These are phyloP conservation scores for Juglanconis juglandina DNA, from an alignment of 2,329 filamentous ascomycete species.

Conservation along the genomic window DNA sequence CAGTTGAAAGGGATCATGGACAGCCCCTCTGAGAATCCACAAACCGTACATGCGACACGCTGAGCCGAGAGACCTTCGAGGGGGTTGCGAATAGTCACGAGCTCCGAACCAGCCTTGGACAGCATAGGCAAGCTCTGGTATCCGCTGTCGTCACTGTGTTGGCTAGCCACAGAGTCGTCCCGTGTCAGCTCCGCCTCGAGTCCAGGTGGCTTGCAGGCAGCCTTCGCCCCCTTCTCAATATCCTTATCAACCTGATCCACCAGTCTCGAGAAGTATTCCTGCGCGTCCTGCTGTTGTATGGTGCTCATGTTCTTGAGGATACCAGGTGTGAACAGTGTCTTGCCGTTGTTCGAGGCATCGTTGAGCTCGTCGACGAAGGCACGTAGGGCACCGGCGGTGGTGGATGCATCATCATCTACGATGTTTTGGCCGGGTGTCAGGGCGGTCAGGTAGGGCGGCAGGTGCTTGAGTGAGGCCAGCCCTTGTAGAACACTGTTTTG, in stretches of 20 bases:
- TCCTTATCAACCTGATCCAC: constrained; percentile 82
- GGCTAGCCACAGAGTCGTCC: constrained; percentile 43
- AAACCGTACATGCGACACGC: constrained; percentile 79
- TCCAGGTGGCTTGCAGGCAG: constrained; percentile 31
- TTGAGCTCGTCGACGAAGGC: constrained; percentile 69
- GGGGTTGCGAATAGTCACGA: constrained; percentile 61
- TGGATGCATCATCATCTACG: constrained; percentile 18
- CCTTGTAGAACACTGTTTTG: constrained; percentile 94
- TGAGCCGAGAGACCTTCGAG: constrained; percentile 86
- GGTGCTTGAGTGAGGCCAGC: constrained; percentile 69
- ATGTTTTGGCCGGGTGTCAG: constrained; percentile 28
- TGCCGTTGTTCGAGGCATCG: constrained; percentile 66
- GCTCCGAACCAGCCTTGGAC: constrained; percentile 34
- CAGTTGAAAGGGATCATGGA: constrained; percentile 93
- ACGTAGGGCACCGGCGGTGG: constrained; percentile 50
- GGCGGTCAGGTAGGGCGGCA: constrained; percentile 63
- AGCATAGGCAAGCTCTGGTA: constrained; percentile 46
- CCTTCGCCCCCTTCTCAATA: constrained; percentile 48
- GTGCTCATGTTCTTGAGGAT: constrained; percentile 89
- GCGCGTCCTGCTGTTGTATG: constrained; percentile 94
- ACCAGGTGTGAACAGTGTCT: constrained; percentile 75
- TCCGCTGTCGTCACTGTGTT: constrained; percentile 55
- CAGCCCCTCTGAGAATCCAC: constrained; percentile 82
- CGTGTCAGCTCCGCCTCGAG: constrained; percentile 37
- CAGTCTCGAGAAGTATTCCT: constrained; percentile 93